Evolutionary conservation across 768 basidiomycete genomes (phyloP).

Genomic region (Tylopilus intermedius): DNA sequence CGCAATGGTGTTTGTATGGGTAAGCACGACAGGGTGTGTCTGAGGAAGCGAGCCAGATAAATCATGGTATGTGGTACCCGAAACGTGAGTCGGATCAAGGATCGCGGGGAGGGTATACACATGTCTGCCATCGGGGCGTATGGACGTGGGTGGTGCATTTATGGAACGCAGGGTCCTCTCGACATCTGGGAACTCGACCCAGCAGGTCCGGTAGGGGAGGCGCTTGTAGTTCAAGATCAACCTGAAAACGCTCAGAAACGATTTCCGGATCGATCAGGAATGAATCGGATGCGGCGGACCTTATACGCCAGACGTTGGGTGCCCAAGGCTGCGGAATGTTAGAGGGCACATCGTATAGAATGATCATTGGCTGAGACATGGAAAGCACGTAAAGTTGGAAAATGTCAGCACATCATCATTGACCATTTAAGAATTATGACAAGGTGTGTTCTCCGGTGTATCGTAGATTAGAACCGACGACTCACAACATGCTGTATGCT

Average conservation of each 20-base stretch:
- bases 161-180: constrained; percentile 55
- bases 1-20: constrained; percentile 58
- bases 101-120: constrained; percentile 69
- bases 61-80: not conserved
- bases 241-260: constrained; percentile 31
- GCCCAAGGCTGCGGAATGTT: constrained; percentile 65
- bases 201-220: constrained; percentile 62
- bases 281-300: constrained; percentile 35
- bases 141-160: constrained; percentile 52
- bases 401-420: not conserved
- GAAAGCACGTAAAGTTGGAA: not conserved
- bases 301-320: constrained; percentile 69
- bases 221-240: constrained; percentile 76
- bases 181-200: constrained; percentile 68
- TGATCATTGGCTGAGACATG: constrained; percentile 51
- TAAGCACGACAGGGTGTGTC: constrained; percentile 46
- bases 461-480: not conserved
- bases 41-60: constrained; percentile 29
- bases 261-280: not conserved
- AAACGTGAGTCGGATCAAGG: constrained; percentile 43
- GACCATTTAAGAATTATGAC: constrained; percentile 11
- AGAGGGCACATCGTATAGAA: constrained; percentile 63
- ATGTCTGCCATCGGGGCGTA: constrained; percentile 51
- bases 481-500: constrained; percentile 11
- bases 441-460: not conserved